Evolutionary conservation across 768 basidiomycete genomes (phyloP).

Genomic region (Hypsizygus marmoreus): DNA sequence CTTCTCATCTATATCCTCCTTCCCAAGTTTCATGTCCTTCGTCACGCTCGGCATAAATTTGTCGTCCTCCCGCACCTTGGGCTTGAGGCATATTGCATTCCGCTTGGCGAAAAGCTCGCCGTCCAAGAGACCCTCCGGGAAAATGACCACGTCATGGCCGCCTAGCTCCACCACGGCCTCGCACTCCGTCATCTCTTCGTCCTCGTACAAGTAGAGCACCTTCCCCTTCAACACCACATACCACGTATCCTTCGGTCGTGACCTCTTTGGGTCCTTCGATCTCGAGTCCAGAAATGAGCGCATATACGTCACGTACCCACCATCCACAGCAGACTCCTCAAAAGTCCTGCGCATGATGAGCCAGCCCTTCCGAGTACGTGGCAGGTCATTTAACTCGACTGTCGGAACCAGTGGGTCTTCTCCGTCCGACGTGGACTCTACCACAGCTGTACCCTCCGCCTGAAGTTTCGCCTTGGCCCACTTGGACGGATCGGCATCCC

Average conservation of each 20-base stretch:
- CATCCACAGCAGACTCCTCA: slow-evolving; percentile 62
- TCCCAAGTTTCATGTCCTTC: slow-evolving; percentile 49
- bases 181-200: slow-evolving; percentile 88
- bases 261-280: slow-evolving; percentile 81
- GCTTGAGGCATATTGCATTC: slow-evolving; percentile 81
- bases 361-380: slow-evolving; percentile 77
- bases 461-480: slow-evolving; percentile 34
- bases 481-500: slow-evolving; percentile 50
- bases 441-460: slow-evolving; percentile 24
- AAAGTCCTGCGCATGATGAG: slow-evolving; percentile 81
- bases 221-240: slow-evolving; percentile 90
- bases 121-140: slow-evolving; percentile 73
- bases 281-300: slow-evolving; percentile 79
- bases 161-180: slow-evolving; percentile 88
- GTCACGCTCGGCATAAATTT: slow-evolving; percentile 50
- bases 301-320: slow-evolving; percentile 78
- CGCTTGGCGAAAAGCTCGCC: slow-evolving; percentile 91
- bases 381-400: slow-evolving; percentile 53
- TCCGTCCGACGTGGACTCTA: slow-evolving; percentile 24
- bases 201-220: slow-evolving; percentile 91
- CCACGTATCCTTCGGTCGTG: slow-evolving; percentile 90
- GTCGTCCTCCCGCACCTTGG: slow-evolving; percentile 39
- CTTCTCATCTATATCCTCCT: slow-evolving; percentile 32
- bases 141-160: slow-evolving; percentile 75
- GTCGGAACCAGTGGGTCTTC: slow-evolving; percentile 25